A percentile compares a stretch with the other conserved stretches of the same genome.
Evolutionary conservation across 371 early-diverging fungal species (phyloP).

Genomic region (Mortierella sp.): DNA sequence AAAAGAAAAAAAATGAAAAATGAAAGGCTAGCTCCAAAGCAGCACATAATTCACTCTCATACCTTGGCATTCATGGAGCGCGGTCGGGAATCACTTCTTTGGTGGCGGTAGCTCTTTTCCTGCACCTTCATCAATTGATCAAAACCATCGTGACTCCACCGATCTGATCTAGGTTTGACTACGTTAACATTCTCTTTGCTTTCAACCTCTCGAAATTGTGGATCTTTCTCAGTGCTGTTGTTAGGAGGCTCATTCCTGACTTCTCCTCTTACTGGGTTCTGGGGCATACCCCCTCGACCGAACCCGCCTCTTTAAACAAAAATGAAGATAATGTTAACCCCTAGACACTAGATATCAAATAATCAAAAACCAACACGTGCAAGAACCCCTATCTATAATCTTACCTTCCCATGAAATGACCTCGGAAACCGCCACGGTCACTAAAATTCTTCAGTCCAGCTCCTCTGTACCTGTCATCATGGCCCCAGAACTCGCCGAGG

Average conservation of each 20-base stretch:
- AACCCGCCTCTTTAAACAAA: slow-evolving; percentile 35
- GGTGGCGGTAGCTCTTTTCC: slow-evolving; percentile 48
- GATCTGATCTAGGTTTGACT: slow-evolving; percentile 41
- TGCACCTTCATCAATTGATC: slow-evolving; percentile 55
- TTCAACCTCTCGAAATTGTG: slow-evolving; percentile 18
- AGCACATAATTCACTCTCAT: background rate
- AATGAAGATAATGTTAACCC: slow-evolving; percentile 16
- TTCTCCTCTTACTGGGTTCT: slow-evolving; percentile 38
- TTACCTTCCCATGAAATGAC: slow-evolving; percentile 57
- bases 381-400: background rate
- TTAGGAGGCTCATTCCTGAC: slow-evolving; percentile 27
- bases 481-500: slow-evolving; percentile 70
- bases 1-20: background rate
- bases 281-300: slow-evolving; percentile 37
- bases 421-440: slow-evolving; percentile 45
- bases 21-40: background rate
- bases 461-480: slow-evolving; percentile 68
- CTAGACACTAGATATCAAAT: background rate
- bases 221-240: slow-evolving; percentile 3
- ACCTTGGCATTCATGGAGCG: slow-evolving; percentile 51
- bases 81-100: slow-evolving; percentile 38
- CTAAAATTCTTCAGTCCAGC: slow-evolving; percentile 60
- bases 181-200: slow-evolving; percentile 19
- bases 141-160: slow-evolving; percentile 56
- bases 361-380: background rate